phyloP scores from a whole-genome alignment of 1,139 yeast genomes.

The Magnusiomyces clavatus region DNA sequence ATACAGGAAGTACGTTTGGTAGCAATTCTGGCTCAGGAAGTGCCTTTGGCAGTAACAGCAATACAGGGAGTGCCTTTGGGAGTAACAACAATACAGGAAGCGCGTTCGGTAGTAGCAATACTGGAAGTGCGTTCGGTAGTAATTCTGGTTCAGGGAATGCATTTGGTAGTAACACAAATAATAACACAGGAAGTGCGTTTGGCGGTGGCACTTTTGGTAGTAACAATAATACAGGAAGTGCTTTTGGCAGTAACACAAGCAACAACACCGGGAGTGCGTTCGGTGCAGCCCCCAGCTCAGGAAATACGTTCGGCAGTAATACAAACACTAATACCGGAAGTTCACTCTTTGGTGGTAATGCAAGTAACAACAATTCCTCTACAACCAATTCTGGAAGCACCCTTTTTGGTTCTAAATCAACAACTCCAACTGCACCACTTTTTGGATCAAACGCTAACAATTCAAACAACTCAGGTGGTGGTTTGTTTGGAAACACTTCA shows the following conservation, averaged over 20 bases:
- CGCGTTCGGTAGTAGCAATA: slow-evolving; percentile 7
- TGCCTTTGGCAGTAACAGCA: slow-evolving; percentile 10
- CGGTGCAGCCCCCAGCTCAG: slow-evolving; percentile 4
- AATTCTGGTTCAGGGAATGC: slow-evolving; percentile 15
- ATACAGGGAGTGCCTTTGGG: slow-evolving; percentile 6
- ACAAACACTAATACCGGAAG: slow-evolving; percentile 8
- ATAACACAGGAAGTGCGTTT: slow-evolving; percentile 9
- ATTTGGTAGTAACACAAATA: slow-evolving; percentile 16
- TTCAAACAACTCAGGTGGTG: slow-evolving; percentile 10
- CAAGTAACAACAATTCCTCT: slow-evolving; percentile 18
- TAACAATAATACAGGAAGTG: neutral
- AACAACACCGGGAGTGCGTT: slow-evolving; percentile 7
- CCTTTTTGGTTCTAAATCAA: slow-evolving; percentile 28
- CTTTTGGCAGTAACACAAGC: slow-evolving; percentile 14
- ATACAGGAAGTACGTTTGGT: neutral
- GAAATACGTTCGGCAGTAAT: slow-evolving; percentile 20
- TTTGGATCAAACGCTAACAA: neutral
- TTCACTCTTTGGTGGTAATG: slow-evolving; percentile 20
- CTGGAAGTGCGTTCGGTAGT: slow-evolving; percentile 7
- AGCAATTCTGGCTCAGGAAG: slow-evolving; percentile 1
- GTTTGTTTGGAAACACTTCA: slow-evolving; percentile 15
- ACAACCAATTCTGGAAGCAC: slow-evolving; percentile 22
- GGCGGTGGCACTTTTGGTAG: slow-evolving; percentile 3
- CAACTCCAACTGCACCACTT: slow-evolving; percentile 3
- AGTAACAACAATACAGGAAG: slow-evolving; percentile 7